Conservation (phyloP, 202 grass and related monocot genomes). For the Alloteropsis angusta region DNA sequence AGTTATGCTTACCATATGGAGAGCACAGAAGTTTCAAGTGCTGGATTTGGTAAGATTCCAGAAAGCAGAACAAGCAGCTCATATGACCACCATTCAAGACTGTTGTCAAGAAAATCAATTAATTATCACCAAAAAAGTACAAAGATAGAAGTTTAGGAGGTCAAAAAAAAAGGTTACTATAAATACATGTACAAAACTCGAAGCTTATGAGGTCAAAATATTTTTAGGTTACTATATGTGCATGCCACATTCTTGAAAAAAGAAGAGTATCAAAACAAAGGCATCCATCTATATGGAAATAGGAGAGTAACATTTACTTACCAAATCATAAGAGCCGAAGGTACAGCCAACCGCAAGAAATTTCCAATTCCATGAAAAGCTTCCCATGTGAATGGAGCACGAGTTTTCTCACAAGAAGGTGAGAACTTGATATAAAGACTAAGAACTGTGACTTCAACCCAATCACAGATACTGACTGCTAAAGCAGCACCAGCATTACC, state of each 20-base stretch:
- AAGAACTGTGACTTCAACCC: constrained; percentile 46
- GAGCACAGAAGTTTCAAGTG: constrained; percentile 90
- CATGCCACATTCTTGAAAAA: background rate
- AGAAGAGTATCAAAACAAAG: background rate
- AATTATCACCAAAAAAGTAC: background rate
- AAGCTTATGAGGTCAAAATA: background rate
- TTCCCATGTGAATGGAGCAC: constrained; percentile 39
- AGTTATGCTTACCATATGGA: constrained; percentile 61
- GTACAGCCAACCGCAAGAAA: constrained; percentile 46
- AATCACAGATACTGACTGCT: constrained; percentile 49
- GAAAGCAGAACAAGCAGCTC: constrained; percentile 82
- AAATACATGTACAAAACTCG: background rate
- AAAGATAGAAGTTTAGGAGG: background rate
- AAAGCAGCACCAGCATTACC: constrained; percentile 61
- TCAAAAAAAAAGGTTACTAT: background rate
- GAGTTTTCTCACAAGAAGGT: constrained; percentile 39
- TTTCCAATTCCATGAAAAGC: constrained; percentile 37
- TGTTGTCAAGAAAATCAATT: constrained; percentile 30
- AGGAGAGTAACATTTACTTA: constrained; percentile 20
- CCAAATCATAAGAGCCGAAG: constrained; percentile 58
- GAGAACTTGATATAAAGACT: constrained; percentile 49
- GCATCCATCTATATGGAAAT: background rate
- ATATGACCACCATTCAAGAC: constrained; percentile 93
- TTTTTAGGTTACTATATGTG: background rate
- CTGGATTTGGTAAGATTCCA: constrained; percentile 69